phyloP scores from a whole-genome alignment of 805 yeast species.

The Ogataea kodamae region DNA sequence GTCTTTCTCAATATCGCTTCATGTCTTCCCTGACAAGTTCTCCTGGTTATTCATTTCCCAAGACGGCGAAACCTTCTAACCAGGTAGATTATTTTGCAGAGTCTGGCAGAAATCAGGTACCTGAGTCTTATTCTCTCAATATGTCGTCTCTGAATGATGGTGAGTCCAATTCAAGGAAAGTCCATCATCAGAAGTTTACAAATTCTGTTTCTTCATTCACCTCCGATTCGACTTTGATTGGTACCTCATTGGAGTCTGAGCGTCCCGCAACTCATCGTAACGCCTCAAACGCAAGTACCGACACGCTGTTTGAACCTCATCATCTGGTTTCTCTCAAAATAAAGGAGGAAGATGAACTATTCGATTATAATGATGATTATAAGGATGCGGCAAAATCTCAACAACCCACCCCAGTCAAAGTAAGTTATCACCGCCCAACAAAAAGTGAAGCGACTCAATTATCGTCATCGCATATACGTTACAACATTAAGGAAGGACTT shows the following conservation, averaged over 20 bases:
- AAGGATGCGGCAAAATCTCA: conserved; percentile 8
- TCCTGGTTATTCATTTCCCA: conserved; percentile 13
- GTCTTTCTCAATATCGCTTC: too few species aligned
- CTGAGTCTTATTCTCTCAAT: too few species aligned
- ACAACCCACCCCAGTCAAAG: conserved; percentile 11
- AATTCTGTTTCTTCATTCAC: conserved; percentile 21
- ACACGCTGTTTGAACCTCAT: conserved; percentile 21
- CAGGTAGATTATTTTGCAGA: conserved; percentile 6
- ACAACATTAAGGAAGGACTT: conserved; percentile 7
- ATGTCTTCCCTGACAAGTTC: conserved; percentile 19
- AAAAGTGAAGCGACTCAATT: conserved; percentile 16
- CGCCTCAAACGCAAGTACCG: conserved; percentile 20
- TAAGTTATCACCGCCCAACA: conserved; percentile 19
- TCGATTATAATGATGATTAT: conserved; percentile 8
- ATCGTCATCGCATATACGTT: conserved; percentile 7
- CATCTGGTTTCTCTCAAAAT: conserved; percentile 17
- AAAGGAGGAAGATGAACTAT: conserved; percentile 22
- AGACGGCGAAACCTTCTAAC: conserved; percentile 1
- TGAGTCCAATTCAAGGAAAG: too few species aligned
- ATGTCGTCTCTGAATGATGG: too few species aligned
- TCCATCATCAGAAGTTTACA: conserved; percentile 17
- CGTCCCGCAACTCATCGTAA: conserved; percentile 6
- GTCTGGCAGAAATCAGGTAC: too few species aligned
- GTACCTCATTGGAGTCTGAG: conserved; percentile 4
- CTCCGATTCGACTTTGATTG: conserved; percentile 23